Conservation (phyloP, 495 filamentous ascomycete species). For the Tuber brumale region DNA sequence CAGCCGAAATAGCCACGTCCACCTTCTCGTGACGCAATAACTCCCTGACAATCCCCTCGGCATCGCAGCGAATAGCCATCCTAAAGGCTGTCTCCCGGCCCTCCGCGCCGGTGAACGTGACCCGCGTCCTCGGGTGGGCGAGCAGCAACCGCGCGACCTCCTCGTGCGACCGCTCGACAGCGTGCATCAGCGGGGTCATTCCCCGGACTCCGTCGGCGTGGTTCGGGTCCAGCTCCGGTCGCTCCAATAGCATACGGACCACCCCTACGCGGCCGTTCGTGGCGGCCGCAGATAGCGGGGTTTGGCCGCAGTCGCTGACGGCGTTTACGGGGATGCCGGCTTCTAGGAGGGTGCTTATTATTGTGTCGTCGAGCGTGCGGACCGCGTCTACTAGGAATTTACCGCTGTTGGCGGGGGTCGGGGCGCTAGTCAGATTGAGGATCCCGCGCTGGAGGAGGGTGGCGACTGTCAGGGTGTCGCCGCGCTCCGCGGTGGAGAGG, state of each 20-base stretch:
- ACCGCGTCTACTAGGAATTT: neutral
- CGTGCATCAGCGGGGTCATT: conserved; percentile 1
- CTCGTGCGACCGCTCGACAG: neutral
- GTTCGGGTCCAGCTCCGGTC: neutral
- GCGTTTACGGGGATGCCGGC: neutral
- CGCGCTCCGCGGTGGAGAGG: neutral
- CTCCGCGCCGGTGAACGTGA: neutral
- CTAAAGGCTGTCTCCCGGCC: neutral
- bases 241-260: neutral
- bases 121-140: neutral
- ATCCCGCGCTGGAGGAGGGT: neutral
- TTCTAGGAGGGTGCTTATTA: neutral
- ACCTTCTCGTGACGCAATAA: neutral
- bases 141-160: neutral
- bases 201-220: neutral
- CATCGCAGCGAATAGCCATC: neutral
- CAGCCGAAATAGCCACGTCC: neutral
- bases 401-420: neutral
- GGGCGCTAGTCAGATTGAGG: neutral
- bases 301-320: neutral
- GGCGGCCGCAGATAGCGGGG: neutral
- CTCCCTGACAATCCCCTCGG: neutral
- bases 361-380: neutral
- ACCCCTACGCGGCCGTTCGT: neutral
- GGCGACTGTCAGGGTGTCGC: neutral